phyloP scores from a whole-genome alignment of 768 basidiomycete genomes.

The Mycena venus region DNA sequence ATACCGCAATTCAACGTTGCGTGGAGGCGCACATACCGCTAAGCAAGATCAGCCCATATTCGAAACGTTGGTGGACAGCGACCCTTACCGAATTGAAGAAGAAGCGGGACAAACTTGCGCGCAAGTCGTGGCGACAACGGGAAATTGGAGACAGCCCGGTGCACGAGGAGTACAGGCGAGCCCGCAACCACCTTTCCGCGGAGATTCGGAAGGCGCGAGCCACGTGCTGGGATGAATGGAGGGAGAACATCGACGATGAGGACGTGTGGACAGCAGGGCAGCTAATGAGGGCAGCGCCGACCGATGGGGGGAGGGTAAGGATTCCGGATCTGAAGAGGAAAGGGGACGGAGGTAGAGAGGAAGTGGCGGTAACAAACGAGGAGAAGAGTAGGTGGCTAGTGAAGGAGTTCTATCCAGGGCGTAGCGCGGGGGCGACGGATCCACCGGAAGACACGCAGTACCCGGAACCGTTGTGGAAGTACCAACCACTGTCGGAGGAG shows the following conservation, averaged over 20 bases:
- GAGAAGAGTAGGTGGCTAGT: neutral
- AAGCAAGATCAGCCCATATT: too few relatives aligned
- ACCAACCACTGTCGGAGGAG: too few relatives aligned
- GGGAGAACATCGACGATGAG: neutral
- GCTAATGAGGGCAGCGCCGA: neutral
- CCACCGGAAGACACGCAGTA: too few relatives aligned
- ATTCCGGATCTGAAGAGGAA: neutral
- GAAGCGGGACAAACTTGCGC: neutral
- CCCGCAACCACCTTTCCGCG: neutral
- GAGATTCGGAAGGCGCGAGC: neutral
- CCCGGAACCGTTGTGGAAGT: too few relatives aligned
- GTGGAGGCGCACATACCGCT: too few relatives aligned
- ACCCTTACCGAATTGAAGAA: too few relatives aligned
- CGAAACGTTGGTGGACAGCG: too few relatives aligned
- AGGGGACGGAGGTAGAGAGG: neutral
- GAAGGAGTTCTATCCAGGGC: neutral
- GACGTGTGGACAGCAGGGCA: neutral
- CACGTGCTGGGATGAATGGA: neutral
- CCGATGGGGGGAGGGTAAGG: neutral
- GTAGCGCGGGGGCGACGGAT: neutral
- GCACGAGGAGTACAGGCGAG: neutral
- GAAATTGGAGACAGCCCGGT: neutral
- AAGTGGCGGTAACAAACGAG: neutral
- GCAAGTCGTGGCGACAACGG: neutral
- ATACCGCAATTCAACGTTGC: too few relatives aligned